These are phyloP conservation scores for Boletus barrowsii DNA, from an alignment of 768 basidiomycete genomes.

Conservation along the genomic window DNA sequence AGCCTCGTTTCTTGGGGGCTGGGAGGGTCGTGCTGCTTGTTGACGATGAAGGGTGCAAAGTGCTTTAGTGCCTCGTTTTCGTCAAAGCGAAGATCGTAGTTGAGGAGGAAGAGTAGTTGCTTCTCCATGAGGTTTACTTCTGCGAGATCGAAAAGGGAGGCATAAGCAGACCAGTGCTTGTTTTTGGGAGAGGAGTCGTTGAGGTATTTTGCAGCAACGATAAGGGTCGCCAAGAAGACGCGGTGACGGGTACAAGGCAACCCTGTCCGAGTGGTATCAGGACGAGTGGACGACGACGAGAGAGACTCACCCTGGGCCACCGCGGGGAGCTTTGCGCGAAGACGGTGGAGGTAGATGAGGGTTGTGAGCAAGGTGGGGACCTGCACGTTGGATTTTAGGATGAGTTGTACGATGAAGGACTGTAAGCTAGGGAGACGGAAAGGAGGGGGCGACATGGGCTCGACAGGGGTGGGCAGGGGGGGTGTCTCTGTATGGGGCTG, in stretches of 20 bases:
- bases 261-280: slow-evolving; percentile 35
- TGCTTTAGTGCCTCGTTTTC: slow-evolving; percentile 72
- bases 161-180: slow-evolving; percentile 85
- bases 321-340: slow-evolving; percentile 73
- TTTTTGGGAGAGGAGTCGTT: slow-evolving; percentile 97
- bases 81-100: slow-evolving; percentile 88
- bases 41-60: slow-evolving; percentile 67
- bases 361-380: slow-evolving; percentile 89
- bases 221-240: slow-evolving; percentile 93
- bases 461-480: slow-evolving; percentile 56
- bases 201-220: slow-evolving; percentile 94
- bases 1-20: slow-evolving; percentile 44
- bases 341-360: slow-evolving; percentile 86
- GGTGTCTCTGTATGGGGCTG: slow-evolving; percentile 32
- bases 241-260: slow-evolving; percentile 93
- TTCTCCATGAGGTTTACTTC: slow-evolving; percentile 98
- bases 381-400: slow-evolving; percentile 82
- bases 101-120: slow-evolving; percentile 88
- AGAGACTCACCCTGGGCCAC: slow-evolving; percentile 74
- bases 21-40: slow-evolving; percentile 12
- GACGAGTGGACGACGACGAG: neutral
- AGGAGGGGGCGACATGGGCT: slow-evolving; percentile 33
- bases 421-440: slow-evolving; percentile 63
- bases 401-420: slow-evolving; percentile 80
- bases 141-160: slow-evolving; percentile 65